Base-by-base conservation (phyloP, 75 land plant genomes). In the Sequoia sempervirens region DNA sequence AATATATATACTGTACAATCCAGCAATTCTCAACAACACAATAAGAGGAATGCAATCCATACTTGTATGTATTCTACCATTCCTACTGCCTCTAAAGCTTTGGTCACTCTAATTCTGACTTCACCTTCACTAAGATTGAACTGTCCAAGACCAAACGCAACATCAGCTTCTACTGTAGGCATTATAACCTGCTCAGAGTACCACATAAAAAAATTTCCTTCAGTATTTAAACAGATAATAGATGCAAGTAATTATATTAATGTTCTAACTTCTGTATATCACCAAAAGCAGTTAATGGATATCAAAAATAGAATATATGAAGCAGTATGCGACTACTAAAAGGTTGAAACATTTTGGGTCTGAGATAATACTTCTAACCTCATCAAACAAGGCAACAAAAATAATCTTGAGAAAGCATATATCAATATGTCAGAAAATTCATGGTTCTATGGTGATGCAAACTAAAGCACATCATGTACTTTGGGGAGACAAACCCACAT, bases 151-250 rank as follows among this genome's bases (percentile, higher is more conserved):
- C 99, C 99, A 89, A 96, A 98, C 36, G 99, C 96, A 78, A 96
- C 98, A 90, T 98, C 99, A 40, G 95, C 94, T 92, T 94, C 98
- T 14, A 93, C 99, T 17, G 99, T 98, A 8, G 99, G 99, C 99
- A 97, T 96, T 53, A 97, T 94, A 68, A 97, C 99, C 99, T 96
- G 82, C 41, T 79, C 20, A 84, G 53, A 47, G n/a, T 80, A 56
- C 81, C 79, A 40, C n/a, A 76, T 41, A 18, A 43, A 76, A 75
- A 9, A 9, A 23, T 76, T 41, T 10, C 23, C 47, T 40, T 76
- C 79, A 76, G 45, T 76, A 76, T 76, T 37, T 37, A 40, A 75
- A 41, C 43, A 41, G 23, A 76, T 23, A 23, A 76, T 43, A 76
- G n/a, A 40, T 41, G n/a, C 15, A 70, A 8, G 28, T 68, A 68